Percentiles rank a stretch among this genome's conserved stretches.
Evolutionary conservation across 2,329 filamentous ascomycete genomes (phyloP).

Genomic region (Aspergillus tubingensis): DNA sequence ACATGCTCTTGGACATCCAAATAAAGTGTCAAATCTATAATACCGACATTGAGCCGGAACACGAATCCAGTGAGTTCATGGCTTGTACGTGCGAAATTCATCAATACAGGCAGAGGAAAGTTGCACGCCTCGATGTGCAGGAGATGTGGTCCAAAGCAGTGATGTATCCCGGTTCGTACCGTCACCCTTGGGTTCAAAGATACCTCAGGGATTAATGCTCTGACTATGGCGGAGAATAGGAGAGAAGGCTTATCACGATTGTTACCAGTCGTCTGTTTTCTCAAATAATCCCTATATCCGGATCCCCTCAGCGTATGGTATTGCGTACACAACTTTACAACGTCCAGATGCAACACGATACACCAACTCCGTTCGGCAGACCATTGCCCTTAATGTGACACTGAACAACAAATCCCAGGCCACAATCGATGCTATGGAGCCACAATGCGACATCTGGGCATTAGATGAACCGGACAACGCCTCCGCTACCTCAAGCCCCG

Average conservation of each 20-base stretch:
- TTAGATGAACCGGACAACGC: neutral
- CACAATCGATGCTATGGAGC: neutral
- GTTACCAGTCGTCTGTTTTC: neutral
- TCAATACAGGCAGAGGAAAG: neutral
- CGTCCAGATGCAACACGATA: neutral
- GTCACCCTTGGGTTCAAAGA: neutral
- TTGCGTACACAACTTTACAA: neutral
- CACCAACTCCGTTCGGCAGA: neutral
- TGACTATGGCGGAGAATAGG: neutral
- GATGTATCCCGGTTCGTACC: constrained; percentile 6
- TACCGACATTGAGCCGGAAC: constrained; percentile 11
- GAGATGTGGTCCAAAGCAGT: constrained; percentile 10
- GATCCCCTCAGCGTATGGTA: neutral
- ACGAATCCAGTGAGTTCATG: neutral
- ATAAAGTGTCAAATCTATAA: neutral
- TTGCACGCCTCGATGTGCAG: neutral
- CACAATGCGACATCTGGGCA: constrained; percentile 4
- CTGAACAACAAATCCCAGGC: constrained; percentile 2
- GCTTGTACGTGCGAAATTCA: constrained; percentile 1
- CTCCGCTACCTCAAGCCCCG: neutral
- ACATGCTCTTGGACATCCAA: neutral
- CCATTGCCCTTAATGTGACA: neutral
- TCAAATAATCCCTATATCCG: constrained; percentile 1
- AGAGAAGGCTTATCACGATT: constrained; percentile 7
- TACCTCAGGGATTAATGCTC: neutral